Evolutionary conservation across 1,139 yeast genomes (phyloP).

Genomic region (Zygosaccharomyces pseudobailii): DNA sequence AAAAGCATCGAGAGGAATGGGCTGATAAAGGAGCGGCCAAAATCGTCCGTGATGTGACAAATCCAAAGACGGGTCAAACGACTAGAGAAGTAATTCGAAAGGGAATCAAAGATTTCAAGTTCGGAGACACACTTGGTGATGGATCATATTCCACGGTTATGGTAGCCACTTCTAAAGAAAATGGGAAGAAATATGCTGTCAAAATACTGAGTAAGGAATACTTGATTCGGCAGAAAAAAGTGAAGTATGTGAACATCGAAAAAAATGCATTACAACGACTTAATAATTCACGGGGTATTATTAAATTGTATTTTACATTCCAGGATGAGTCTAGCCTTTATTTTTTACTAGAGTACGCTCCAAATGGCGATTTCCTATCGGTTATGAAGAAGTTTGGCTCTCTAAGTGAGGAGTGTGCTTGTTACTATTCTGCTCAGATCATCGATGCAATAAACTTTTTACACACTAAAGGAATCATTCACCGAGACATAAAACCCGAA

Average conservation of each 20-base stretch:
- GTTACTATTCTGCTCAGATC: constrained; percentile 65
- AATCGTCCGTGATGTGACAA: constrained; percentile 42
- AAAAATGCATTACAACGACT: constrained; percentile 68
- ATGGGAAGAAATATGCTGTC: constrained; percentile 60
- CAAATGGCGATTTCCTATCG: constrained; percentile 69
- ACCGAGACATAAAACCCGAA: constrained; percentile 94
- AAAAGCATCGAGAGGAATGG: constrained; percentile 28
- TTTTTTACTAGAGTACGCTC: constrained; percentile 74
- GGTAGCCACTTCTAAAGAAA: constrained; percentile 58
- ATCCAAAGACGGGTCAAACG: constrained; percentile 42
- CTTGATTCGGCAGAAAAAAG: constrained; percentile 72
- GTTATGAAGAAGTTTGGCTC: constrained; percentile 56
- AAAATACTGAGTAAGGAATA: constrained; percentile 71
- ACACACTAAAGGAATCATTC: constrained; percentile 81
- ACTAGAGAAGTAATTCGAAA: constrained; percentile 44
- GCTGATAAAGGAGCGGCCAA: constrained; percentile 42
- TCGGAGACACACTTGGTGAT: constrained; percentile 71
- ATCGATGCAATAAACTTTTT: constrained; percentile 82
- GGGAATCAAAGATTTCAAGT: constrained; percentile 63
- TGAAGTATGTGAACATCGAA: constrained; percentile 74
- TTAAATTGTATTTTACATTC: constrained; percentile 69
- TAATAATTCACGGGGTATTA: constrained; percentile 64
- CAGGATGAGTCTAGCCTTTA: constrained; percentile 71
- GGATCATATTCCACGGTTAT: constrained; percentile 79
- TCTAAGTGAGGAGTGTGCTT: constrained; percentile 49